phyloP scores from a whole-genome alignment of 192 early-diverging fungal species.

The Linnemannia schmuckeri region DNA sequence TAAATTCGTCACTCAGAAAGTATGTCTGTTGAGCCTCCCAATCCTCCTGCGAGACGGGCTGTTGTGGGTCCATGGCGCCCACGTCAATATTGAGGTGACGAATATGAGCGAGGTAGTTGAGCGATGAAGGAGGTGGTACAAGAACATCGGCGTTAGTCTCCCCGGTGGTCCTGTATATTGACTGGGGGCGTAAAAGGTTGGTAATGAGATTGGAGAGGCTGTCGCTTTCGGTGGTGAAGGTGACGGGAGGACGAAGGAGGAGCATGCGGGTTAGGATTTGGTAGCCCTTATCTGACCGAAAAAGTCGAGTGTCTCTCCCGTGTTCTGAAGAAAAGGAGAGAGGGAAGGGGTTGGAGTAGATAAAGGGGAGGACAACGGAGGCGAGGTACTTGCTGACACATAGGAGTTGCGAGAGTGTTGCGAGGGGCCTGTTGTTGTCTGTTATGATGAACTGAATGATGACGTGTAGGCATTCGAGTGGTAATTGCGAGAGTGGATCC shows the following conservation, averaged over 20 bases:
- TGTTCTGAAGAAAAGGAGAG: neutral
- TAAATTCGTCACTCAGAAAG: neutral
- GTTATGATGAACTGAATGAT: neutral
- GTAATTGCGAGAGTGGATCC: neutral
- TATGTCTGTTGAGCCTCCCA: neutral
- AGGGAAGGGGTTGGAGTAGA: neutral
- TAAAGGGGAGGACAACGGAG: neutral
- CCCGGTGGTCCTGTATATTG: neutral
- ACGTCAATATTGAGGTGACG: neutral
- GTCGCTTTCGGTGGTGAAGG: neutral
- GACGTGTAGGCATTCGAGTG: neutral
- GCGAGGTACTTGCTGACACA: slow-evolving; percentile 1
- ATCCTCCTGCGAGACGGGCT: neutral
- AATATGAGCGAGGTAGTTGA: neutral
- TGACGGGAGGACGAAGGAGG: neutral
- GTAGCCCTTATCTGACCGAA: neutral
- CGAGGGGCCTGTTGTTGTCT: neutral
- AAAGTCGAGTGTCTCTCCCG: neutral
- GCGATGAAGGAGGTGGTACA: neutral
- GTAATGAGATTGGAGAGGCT: neutral
- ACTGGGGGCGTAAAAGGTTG: neutral
- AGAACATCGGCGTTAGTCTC: neutral
- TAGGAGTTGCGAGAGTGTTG: neutral
- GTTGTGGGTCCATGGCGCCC: neutral
- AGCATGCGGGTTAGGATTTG: neutral